Conservation (phyloP, 345 rosid species). For the Laguncularia racemosa region DNA sequence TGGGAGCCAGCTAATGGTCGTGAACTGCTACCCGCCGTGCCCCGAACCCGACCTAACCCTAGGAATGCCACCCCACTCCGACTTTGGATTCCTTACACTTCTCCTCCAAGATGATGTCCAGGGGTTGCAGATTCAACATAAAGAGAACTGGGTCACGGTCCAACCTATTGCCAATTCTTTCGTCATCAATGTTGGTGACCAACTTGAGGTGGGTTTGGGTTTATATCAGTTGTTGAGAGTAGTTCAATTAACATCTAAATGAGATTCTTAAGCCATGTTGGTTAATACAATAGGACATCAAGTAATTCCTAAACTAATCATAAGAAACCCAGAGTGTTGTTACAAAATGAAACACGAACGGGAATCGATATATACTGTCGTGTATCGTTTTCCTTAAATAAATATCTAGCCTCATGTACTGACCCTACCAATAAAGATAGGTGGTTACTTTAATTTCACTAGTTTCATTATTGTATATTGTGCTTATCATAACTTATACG, state of each 20-base stretch:
- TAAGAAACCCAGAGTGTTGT: no score
- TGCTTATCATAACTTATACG: not conserved
- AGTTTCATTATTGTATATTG: not conserved
- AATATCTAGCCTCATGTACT: no score
- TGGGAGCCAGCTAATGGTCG: conserved; percentile 74
- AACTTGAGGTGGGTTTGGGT: conserved; percentile 62
- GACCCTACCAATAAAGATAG: no score
- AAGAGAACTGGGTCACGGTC: conserved; percentile 65
- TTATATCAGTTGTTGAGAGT: not conserved
- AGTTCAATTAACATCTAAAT: not conserved
- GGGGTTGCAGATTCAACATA: conserved; percentile 56
- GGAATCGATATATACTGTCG: no score
- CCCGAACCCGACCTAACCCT: conserved; percentile 83
- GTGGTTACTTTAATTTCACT: no score
- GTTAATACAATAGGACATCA: not conserved
- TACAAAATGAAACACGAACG: no score
- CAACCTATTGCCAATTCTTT: conserved; percentile 62
- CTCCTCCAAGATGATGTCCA: conserved; percentile 78
- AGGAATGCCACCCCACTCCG: conserved; percentile 95
- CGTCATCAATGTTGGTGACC: conserved; percentile 85
- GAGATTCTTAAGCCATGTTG: not conserved
- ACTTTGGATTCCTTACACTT: conserved; percentile 81
- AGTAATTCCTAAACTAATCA: no score
- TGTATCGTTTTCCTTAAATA: no score
- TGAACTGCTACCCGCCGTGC: conserved; percentile 74